Percentiles rank a stretch among this genome's conserved stretches.
These are phyloP conservation scores for Vicia sativa DNA, from an alignment of 306 rosid genomes.

Conservation along the genomic window DNA sequence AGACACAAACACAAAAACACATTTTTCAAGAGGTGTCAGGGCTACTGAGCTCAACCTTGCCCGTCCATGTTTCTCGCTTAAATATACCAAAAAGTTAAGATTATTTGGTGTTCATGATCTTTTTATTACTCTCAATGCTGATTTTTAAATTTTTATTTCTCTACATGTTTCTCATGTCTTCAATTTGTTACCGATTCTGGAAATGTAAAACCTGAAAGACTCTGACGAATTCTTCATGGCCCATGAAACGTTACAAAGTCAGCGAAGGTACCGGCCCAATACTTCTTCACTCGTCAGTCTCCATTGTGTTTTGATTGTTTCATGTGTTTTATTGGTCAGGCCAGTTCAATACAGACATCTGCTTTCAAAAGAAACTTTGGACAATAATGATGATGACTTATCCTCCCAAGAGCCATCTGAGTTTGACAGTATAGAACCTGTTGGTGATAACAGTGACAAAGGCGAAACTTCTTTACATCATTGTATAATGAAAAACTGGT, in stretches of 20 bases:
- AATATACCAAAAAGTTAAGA: constrained; percentile 55
- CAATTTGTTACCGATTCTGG: constrained; percentile 51
- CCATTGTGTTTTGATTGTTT: constrained; percentile 35
- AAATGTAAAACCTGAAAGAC: constrained; percentile 59
- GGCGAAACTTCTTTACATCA: constrained; percentile 31
- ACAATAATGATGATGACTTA: constrained; percentile 38
- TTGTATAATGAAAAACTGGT: constrained; percentile 55
- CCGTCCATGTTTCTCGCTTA: constrained; percentile 67
- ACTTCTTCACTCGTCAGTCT: constrained; percentile 18
- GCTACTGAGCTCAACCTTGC: constrained; percentile 51
- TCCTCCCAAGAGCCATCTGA: constrained; percentile 56
- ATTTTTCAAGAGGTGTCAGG: too few species aligned
- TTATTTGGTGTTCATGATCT: background rate
- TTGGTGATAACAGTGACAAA: constrained; percentile 40
- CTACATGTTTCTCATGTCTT: constrained; percentile 4
- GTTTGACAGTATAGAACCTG: constrained; percentile 42
- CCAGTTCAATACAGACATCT: constrained; percentile 62
- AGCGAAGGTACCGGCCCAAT: constrained; percentile 33
- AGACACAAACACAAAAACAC: too few species aligned
- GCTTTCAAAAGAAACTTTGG: constrained; percentile 42
- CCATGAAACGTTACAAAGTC: constrained; percentile 68
- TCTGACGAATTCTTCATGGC: constrained; percentile 69
- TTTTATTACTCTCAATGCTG: background rate
- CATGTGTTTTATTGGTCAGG: constrained; percentile 47
- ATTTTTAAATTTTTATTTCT: background rate